A percentile compares a stretch with the other conserved stretches of the same genome.
Conservation (phyloP, 768 basidiomycete genomes). For the Kwoniella sp. region DNA sequence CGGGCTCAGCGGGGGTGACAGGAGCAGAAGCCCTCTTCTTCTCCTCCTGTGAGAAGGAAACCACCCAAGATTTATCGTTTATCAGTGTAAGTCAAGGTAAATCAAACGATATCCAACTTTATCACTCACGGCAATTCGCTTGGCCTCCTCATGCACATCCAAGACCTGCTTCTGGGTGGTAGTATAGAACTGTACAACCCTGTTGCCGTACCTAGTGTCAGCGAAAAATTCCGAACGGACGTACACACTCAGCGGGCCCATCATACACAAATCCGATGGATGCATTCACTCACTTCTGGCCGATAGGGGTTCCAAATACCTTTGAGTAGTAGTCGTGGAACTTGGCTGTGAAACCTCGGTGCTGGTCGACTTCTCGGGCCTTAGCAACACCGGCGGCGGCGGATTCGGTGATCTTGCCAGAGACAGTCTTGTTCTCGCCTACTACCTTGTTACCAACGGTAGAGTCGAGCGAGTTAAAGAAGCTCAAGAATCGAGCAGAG, state of each 20-base stretch:
- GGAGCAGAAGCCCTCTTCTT: slow-evolving; percentile 34
- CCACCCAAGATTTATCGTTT: too few relatives aligned
- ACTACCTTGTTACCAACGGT: slow-evolving; percentile 69
- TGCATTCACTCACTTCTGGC: slow-evolving; percentile 61
- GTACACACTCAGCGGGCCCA: slow-evolving; percentile 4
- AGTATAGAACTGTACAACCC: slow-evolving; percentile 78
- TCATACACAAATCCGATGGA: background rate
- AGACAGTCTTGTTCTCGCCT: slow-evolving; percentile 79
- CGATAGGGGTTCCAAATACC: slow-evolving; percentile 73
- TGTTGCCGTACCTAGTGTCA: slow-evolving; percentile 24
- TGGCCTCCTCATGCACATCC: slow-evolving; percentile 92
- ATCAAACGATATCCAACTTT: background rate
- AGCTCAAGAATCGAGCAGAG: slow-evolving; percentile 77
- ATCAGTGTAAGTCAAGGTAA: too few relatives aligned
- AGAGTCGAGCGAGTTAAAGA: slow-evolving; percentile 72
- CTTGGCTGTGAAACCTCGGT: slow-evolving; percentile 71
- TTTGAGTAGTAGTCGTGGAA: slow-evolving; percentile 63
- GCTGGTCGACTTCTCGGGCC: slow-evolving; percentile 75
- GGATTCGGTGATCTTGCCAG: slow-evolving; percentile 69
- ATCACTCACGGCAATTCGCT: slow-evolving; percentile 66
- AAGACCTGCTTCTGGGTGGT: slow-evolving; percentile 79
- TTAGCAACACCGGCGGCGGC: slow-evolving; percentile 68
- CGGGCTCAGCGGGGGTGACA: slow-evolving; percentile 13
- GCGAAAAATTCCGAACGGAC: slow-evolving; percentile 8
- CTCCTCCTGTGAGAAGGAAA: too few relatives aligned